Base-by-base conservation (phyloP, 768 basidiomycete genomes). In the Russula emetica region DNA sequence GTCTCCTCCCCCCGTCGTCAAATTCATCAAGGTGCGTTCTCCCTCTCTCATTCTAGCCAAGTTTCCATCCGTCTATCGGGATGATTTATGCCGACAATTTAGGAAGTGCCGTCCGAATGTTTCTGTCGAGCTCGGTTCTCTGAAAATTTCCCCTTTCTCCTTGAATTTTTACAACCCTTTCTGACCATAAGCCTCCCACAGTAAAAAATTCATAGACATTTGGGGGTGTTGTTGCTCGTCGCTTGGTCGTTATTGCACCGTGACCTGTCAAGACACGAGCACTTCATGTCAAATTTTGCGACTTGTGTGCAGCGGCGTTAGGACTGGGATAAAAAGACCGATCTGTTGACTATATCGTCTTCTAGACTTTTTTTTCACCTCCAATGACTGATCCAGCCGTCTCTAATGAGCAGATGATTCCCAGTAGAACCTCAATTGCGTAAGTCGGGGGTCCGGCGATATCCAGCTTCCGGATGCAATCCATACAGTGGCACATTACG, bases 31-130 rank as follows among this genome's bases (percentile, higher is more conserved):
- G 50, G 53, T 64, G 51, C 30, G 58, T 60, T 22, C 22, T 38
- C 44, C 11, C 60, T 0, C 20, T 30, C 32, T 20, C 11, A 3
- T 20, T 24, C 22, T 2, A 26, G 13, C 8, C 14, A 32, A 28
- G 0, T 44, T 34, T 53, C 10, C 16, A 9, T 63, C 36, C 13
- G 16, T 50, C 32, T 24, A 24, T 30, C 1, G 22, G 14, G 66
- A 67, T 67, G 66, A 67, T 65, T n/a, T 54, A 42, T 56, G 51
- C 66, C 66, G 66, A 67, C 60, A 62, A 56, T 62, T 68, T 68
- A 68, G 67, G 67, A 68, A 68, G 67, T 68, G 67, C 67, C 67
- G 66, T 67, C 66, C 49, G 66, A 67, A 67, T 18, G 18, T 61
- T 54, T 30, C 28, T 61, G 66, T 67, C 64, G 66, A 67, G 50